Percentiles rank a stretch among this genome's conserved stretches.
These are phyloP conservation scores for Aureobasidium sp. DNA, from an alignment of 2,329 filamentous ascomycete genomes.

Conservation along the genomic window DNA sequence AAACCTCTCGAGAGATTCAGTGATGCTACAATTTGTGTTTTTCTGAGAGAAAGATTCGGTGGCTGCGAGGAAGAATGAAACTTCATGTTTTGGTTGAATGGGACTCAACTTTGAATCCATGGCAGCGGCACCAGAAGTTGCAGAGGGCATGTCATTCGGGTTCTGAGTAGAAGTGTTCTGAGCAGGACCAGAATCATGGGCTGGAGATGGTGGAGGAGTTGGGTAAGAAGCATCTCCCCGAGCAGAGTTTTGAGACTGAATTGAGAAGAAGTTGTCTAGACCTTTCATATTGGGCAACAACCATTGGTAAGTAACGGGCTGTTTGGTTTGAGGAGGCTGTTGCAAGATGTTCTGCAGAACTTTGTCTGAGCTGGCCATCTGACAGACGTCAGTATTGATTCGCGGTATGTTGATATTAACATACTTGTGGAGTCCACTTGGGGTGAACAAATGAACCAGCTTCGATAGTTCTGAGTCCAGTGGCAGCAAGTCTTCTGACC, in stretches of 20 bases:
- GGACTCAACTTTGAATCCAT: slow-evolving; percentile 51
- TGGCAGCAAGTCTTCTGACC: slow-evolving; percentile 58
- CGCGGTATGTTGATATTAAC: background rate
- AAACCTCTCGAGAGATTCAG: slow-evolving; percentile 64
- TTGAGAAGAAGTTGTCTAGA: slow-evolving; percentile 52
- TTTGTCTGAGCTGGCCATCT: slow-evolving; percentile 70
- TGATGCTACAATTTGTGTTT: slow-evolving; percentile 75
- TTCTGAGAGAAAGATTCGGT: slow-evolving; percentile 72
- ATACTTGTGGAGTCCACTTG: slow-evolving; percentile 75
- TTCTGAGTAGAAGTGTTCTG: slow-evolving; percentile 35
- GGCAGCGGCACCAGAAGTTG: slow-evolving; percentile 28
- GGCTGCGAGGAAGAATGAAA: slow-evolving; percentile 74
- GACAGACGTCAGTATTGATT: background rate
- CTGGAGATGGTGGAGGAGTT: slow-evolving; percentile 34
- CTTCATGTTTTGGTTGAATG: slow-evolving; percentile 44
- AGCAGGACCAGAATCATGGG: slow-evolving; percentile 29
- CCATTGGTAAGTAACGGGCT: slow-evolving; percentile 65
- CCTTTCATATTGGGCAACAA: slow-evolving; percentile 71
- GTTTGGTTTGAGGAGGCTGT: slow-evolving; percentile 45
- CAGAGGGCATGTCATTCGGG: slow-evolving; percentile 35
- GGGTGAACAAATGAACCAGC: slow-evolving; percentile 75
- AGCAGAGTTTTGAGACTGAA: slow-evolving; percentile 37
- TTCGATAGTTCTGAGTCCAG: slow-evolving; percentile 67
- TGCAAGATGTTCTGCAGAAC: slow-evolving; percentile 63
- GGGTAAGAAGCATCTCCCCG: slow-evolving; percentile 41